phyloP scores from a whole-genome alignment of 169 alveolate genomes.

The Eimeria tenella region DNA sequence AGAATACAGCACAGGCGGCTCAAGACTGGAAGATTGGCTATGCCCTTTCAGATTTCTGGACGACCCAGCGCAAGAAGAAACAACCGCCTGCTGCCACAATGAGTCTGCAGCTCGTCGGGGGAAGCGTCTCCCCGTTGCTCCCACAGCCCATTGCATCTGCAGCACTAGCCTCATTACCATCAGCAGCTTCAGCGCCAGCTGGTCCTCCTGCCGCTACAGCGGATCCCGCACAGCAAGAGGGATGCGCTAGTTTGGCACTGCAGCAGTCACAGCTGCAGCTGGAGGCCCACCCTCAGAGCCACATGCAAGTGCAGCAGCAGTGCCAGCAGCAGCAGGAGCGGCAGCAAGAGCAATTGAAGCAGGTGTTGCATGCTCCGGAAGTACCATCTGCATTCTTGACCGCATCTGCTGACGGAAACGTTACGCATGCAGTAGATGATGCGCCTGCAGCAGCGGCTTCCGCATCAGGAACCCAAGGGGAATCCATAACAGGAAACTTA shows the following conservation, averaged over 20 bases:
- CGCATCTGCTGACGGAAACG: neutral
- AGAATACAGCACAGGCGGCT: slow-evolving; percentile 15
- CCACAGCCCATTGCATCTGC: neutral
- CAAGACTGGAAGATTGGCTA: slow-evolving; percentile 12
- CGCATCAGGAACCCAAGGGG: neutral
- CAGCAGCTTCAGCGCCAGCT: neutral
- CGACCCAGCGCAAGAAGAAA: slow-evolving; percentile 25
- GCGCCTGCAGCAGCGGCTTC: neutral
- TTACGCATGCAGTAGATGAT: neutral
- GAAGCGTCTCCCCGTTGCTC: neutral
- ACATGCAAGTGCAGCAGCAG: neutral
- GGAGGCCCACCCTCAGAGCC: neutral
- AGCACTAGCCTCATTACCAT: neutral
- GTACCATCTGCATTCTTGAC: neutral
- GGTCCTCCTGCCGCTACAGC: neutral
- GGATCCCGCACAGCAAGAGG: neutral
- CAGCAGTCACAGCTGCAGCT: slow-evolving; percentile 46
- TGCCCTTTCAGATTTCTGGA: slow-evolving; percentile 20
- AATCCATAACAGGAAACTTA: no score
- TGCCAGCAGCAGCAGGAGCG: slow-evolving; percentile 11
- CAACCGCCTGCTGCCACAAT: neutral
- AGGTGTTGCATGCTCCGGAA: neutral
- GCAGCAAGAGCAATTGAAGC: slow-evolving; percentile 5
- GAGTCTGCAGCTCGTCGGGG: neutral
- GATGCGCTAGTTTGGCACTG: neutral